A percentile compares a stretch with the other conserved stretches of the same genome.
These are phyloP conservation scores for Elsinoe australis DNA, from an alignment of 2,329 filamentous ascomycete species.

Conservation along the genomic window DNA sequence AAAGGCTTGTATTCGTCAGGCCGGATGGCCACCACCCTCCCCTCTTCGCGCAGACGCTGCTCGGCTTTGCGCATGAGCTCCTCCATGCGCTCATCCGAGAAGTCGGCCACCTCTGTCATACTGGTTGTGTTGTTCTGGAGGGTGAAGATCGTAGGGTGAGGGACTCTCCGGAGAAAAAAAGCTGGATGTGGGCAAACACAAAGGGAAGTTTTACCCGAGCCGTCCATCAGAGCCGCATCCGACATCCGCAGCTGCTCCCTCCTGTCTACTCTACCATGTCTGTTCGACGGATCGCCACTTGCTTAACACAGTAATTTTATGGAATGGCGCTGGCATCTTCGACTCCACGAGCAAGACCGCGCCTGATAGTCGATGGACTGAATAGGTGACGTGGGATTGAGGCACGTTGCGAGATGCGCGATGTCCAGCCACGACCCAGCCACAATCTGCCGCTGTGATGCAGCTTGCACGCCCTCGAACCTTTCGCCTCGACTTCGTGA, in stretches of 20 bases:
- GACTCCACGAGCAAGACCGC: too few species aligned
- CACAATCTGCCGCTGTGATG: conserved; percentile 12
- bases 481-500: too few species aligned
- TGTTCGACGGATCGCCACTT: not conserved
- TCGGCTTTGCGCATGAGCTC: conserved; percentile 58
- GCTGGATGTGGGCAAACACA: not conserved
- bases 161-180: not conserved
- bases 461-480: too few species aligned
- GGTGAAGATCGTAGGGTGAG: not conserved
- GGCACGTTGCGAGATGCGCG: not conserved
- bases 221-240: too few species aligned
- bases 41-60: conserved; percentile 44
- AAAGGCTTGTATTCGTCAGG: conserved; percentile 25
- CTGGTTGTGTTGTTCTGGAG: not conserved
- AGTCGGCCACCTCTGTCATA: conserved; percentile 32
- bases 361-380: too few species aligned
- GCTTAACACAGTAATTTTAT: too few species aligned
- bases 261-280: not conserved
- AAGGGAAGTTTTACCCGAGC: conserved; percentile 7
- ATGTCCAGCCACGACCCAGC: conserved; percentile 16
- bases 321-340: too few species aligned
- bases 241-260: not conserved
- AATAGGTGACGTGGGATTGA: too few species aligned
- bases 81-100: conserved; percentile 58
- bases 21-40: conserved; percentile 22